These are phyloP conservation scores for Artemisia annua DNA, from an alignment of 129 eudicot species.

Conservation along the genomic window DNA sequence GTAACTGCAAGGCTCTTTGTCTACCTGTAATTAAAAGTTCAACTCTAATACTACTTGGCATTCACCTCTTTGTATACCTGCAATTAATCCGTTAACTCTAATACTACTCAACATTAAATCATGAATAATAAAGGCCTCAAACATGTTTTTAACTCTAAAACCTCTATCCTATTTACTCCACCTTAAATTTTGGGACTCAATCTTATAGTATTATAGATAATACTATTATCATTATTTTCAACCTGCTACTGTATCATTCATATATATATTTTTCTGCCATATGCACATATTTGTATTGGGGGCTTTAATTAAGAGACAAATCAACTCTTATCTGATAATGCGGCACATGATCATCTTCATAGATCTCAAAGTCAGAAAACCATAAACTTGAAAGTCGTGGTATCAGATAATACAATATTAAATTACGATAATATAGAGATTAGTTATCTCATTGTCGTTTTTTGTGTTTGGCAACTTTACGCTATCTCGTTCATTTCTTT, in stretches of 20 bases:
- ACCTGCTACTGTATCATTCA: background rate
- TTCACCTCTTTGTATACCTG: too few species aligned
- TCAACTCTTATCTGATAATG: conserved; percentile 16
- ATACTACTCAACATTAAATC: too few species aligned
- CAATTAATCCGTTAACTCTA: too few species aligned
- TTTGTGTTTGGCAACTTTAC: background rate
- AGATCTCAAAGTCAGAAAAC: conserved; percentile 25
- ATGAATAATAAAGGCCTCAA: too few species aligned
- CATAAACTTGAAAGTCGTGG: conserved; percentile 7
- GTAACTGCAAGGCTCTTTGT: too few species aligned
- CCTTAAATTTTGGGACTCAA: too few species aligned
- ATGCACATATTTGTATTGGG: background rate
- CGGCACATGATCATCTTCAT: conserved; percentile 30
- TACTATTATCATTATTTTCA: background rate
- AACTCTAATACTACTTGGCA: too few species aligned
- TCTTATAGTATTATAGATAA: too few species aligned
- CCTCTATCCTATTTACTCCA: too few species aligned
- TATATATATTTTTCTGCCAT: conserved; percentile 2
- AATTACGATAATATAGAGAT: background rate
- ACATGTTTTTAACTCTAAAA: too few species aligned
- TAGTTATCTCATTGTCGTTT: background rate
- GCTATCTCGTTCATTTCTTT: too few species aligned
- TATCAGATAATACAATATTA: background rate
- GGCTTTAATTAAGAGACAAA: conserved; percentile 11
- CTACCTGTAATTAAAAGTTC: too few species aligned